These are phyloP conservation scores for Psilocybe cubensis DNA, from an alignment of 768 basidiomycete genomes.

Conservation along the genomic window DNA sequence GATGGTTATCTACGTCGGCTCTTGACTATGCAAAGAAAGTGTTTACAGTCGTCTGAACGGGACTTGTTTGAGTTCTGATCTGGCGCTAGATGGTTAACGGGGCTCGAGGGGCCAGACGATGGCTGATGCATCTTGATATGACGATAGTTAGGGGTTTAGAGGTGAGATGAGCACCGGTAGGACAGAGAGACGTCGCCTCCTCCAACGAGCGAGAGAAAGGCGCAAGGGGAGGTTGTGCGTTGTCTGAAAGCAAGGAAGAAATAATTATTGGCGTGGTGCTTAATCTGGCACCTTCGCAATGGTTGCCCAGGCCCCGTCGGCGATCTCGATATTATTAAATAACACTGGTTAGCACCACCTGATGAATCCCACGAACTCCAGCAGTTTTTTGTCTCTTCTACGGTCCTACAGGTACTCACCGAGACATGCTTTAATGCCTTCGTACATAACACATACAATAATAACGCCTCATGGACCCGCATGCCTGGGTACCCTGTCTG, in stretches of 20 bases:
- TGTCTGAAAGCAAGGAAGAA: conserved; percentile 16
- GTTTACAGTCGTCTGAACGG: conserved; percentile 48
- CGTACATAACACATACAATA: background rate
- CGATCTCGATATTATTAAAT: conserved; percentile 17
- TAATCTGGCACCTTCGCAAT: conserved; percentile 33
- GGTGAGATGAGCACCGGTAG: background rate
- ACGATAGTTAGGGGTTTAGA: conserved; percentile 7
- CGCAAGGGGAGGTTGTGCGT: conserved; percentile 19
- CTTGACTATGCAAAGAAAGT: conserved; percentile 14
- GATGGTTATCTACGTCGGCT: conserved; percentile 6
- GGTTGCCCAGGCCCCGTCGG: conserved; percentile 28
- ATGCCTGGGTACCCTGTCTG: background rate
- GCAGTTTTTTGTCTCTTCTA: too few species aligned
- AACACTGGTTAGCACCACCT: conserved; percentile 13
- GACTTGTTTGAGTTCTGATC: conserved; percentile 40
- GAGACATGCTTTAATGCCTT: background rate
- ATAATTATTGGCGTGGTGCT: conserved; percentile 24
- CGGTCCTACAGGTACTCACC: background rate
- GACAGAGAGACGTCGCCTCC: background rate
- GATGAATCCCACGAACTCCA: conserved; percentile 12
- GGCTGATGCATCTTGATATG: conserved; percentile 37
- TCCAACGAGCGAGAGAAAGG: conserved; percentile 9
- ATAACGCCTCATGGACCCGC: background rate
- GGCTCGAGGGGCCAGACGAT: conserved; percentile 41
- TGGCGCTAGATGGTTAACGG: conserved; percentile 36